phyloP scores from a whole-genome alignment of 2,329 filamentous ascomycete genomes.

The Didymella pinodella region DNA sequence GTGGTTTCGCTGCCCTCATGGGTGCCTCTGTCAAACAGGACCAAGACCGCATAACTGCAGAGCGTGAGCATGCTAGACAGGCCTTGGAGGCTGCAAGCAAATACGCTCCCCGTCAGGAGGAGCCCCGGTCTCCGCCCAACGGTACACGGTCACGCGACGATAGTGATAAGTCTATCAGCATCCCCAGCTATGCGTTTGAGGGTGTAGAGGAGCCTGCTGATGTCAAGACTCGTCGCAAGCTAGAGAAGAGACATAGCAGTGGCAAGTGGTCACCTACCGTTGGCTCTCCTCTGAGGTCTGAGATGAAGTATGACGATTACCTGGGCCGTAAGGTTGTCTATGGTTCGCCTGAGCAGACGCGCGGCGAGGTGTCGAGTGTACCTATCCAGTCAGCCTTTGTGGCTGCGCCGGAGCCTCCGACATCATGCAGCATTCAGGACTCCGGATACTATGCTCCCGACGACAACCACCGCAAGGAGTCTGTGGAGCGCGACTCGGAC shows the following conservation, averaged over 20 bases:
- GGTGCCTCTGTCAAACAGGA: conserved; percentile 45
- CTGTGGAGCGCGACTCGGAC: conserved; percentile 42
- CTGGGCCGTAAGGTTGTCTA: conserved; percentile 33
- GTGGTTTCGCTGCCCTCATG: conserved; percentile 46
- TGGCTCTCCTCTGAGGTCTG: conserved; percentile 55
- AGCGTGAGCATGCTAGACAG: conserved; percentile 39
- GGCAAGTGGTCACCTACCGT: conserved; percentile 52
- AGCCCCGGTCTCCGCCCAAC: conserved; percentile 29
- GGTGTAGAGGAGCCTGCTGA: conserved; percentile 46
- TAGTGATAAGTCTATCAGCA: conserved; percentile 28
- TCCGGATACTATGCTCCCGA: conserved; percentile 48
- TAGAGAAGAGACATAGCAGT: conserved; percentile 56
- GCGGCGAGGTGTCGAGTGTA: conserved; percentile 29
- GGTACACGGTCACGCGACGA: conserved; percentile 27
- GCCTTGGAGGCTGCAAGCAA: conserved; percentile 37
- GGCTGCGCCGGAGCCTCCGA: conserved; percentile 24
- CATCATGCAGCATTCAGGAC: conserved; percentile 34
- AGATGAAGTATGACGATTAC: conserved; percentile 56
- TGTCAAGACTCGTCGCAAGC: conserved; percentile 55
- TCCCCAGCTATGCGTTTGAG: conserved; percentile 47
- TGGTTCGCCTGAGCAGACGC: conserved; percentile 23
- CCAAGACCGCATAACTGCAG: conserved; percentile 42
- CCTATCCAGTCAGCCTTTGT: conserved; percentile 26
- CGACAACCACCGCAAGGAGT: conserved; percentile 29
- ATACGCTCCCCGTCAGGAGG: conserved; percentile 18